phyloP scores from a whole-genome alignment of 169 alveolate species.

The Sarcocystis neurona region DNA sequence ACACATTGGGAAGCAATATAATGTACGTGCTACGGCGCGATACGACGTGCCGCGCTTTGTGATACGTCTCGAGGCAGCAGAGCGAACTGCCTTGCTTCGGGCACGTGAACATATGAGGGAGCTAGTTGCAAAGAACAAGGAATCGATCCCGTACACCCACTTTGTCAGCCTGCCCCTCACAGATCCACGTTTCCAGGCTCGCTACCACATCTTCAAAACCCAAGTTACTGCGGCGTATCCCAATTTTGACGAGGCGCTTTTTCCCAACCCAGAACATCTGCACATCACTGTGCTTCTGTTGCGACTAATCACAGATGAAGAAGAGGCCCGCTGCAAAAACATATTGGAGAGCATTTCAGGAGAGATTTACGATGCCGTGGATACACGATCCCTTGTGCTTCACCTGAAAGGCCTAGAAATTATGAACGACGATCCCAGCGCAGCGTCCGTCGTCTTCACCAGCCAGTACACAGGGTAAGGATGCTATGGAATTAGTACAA shows the following conservation, averaged over 20 bases:
- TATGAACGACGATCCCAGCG: conserved; percentile 44
- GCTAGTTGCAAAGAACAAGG: neutral
- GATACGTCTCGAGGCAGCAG: neutral
- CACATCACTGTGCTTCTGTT: conserved; percentile 42
- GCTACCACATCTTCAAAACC: conserved; percentile 41
- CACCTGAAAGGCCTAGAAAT: conserved; percentile 41
- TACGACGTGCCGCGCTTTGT: neutral
- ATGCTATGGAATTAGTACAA: neutral
- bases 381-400: conserved; percentile 14
- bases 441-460: conserved; percentile 44
- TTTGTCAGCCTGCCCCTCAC: conserved; percentile 41
- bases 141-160: conserved; percentile 3
- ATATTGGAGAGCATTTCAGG: conserved; percentile 20
- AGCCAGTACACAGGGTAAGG: conserved; percentile 38
- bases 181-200: neutral
- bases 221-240: conserved; percentile 27
- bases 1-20: neutral
- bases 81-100: neutral
- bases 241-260: conserved; percentile 14
- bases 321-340: neutral
- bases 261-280: neutral
- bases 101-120: neutral
- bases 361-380: conserved; percentile 55
- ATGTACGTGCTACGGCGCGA: neutral
- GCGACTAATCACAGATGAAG: neutral